A percentile compares a stretch with the other conserved stretches of the same genome.
phyloP scores from a whole-genome alignment of 441 rosid species.

The Macaranga tanarius region DNA sequence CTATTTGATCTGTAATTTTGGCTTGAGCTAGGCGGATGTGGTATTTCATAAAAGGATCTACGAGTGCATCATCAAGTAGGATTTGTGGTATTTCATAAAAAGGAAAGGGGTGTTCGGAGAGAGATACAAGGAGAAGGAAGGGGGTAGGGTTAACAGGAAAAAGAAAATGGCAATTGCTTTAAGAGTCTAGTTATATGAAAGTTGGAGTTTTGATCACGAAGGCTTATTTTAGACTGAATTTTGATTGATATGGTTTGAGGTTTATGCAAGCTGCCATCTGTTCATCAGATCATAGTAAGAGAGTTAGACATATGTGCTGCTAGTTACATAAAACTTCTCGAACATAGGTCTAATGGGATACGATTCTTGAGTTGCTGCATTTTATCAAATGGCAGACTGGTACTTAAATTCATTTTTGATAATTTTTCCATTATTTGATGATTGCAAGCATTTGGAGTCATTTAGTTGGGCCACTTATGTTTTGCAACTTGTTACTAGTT shows the following conservation, averaged over 20 bases:
- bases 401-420: no score
- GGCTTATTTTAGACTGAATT: neutral
- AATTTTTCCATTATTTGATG: neutral
- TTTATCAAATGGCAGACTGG: no score
- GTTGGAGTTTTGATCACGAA: neutral
- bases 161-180: no score
- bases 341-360: no score
- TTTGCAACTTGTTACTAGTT: neutral
- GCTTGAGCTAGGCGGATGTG: constrained; percentile 14
- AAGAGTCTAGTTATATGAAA: no score
- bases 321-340: no score
- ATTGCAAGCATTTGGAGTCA: neutral
- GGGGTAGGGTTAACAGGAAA: no score
- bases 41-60: neutral
- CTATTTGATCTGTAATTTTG: constrained; percentile 13
- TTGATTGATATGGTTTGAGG: constrained; percentile 4
- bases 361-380: no score
- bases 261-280: neutral
- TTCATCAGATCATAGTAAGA: neutral
- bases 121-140: no score
- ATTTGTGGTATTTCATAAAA: no score
- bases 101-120: no score
- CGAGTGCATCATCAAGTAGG: neutral
- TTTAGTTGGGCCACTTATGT: neutral
- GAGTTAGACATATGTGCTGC: neutral